Base-by-base conservation (phyloP, 139 green algal genomes). In the Volvox reticuliferus region DNA sequence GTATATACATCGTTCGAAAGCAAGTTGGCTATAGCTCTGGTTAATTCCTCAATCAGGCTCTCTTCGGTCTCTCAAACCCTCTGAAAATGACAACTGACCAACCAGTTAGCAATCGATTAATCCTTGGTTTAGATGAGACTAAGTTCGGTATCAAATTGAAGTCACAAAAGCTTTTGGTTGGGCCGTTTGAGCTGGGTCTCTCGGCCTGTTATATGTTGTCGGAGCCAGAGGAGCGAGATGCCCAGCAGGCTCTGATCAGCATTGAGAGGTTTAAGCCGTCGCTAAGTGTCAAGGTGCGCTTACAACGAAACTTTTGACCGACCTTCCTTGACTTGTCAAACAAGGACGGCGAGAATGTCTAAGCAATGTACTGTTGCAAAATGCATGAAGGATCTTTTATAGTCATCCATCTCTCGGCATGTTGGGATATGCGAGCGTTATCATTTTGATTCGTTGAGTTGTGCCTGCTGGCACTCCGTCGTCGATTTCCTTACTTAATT, bases 221-320 rank as follows among this genome's bases (percentile, higher is more conserved):
- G 0, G 79, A 37, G 28, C 14, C 50, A 22, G 78, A 68, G 14
- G 78, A 84, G 12, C 30, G 32, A 19, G 37, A 33, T 24, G 14
- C 32, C 12, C 63, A 84, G 78, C 17, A 30, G 37, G 0, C 44
- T 16, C 22, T 71, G 2, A 22, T 73, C 2, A 63, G 26, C 12
- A 20, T 44, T 26, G n/a, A 86, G 44, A 55, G 79, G 79, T 61
- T 86, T n/a, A 86, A 86, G 79, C 50, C 79, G 30, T 32, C 50
- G 14, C 44, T 86, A 0, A 86, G 17, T 26, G 79, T 86, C 12
- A 86, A 86, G 79, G 79, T 71, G 24, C 21, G 78, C 32, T 73
- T 73, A 28, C 24, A 28, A 24, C 9, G 65, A 28, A 30, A 12
- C 65, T 73, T 73, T 24, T 73, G 21, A 73, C 65, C 65, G 65